These are phyloP conservation scores for Vitis cinerea DNA, from an alignment of 164 flowering plant genomes.

Conservation along the genomic window DNA sequence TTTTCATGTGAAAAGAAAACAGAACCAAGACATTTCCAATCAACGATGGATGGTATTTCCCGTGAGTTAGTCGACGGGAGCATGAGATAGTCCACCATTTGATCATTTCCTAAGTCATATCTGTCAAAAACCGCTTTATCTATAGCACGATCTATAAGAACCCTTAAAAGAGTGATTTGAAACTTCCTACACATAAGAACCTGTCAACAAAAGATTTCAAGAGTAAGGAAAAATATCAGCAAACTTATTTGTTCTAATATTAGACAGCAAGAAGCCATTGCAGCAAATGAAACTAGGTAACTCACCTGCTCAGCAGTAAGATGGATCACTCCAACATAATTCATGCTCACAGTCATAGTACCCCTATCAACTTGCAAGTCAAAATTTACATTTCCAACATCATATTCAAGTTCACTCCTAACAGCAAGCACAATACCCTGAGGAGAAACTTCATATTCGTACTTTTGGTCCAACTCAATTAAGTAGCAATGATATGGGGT, in stretches of 20 bases:
- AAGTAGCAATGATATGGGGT: conserved; percentile 52
- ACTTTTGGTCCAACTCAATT: conserved; percentile 41
- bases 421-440: conserved; percentile 48
- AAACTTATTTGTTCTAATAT: background rate
- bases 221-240: background rate
- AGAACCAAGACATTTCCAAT: conserved; percentile 57
- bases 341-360: conserved; percentile 34
- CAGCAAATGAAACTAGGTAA: background rate
- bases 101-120: conserved; percentile 6
- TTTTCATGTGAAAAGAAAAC: conserved; percentile 22
- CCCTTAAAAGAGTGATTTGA: conserved; percentile 48
- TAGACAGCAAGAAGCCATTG: background rate
- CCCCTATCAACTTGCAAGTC: conserved; percentile 49
- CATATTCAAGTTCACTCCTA: conserved; percentile 42
- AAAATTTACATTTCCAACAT: conserved; percentile 29
- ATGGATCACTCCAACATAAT: conserved; percentile 34
- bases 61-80: conserved; percentile 43
- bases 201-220: conserved; percentile 32
- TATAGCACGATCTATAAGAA: conserved; percentile 44
- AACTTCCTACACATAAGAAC: conserved; percentile 58
- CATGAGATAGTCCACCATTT: conserved; percentile 51
- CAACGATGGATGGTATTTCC: conserved; percentile 17
- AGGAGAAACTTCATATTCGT: conserved; percentile 33
- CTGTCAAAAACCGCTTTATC: conserved; percentile 29
- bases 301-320: conserved; percentile 53